Base-by-base conservation (phyloP, 805 yeast genomes). In the Schwanniomyces pseudopolymorphus region DNA sequence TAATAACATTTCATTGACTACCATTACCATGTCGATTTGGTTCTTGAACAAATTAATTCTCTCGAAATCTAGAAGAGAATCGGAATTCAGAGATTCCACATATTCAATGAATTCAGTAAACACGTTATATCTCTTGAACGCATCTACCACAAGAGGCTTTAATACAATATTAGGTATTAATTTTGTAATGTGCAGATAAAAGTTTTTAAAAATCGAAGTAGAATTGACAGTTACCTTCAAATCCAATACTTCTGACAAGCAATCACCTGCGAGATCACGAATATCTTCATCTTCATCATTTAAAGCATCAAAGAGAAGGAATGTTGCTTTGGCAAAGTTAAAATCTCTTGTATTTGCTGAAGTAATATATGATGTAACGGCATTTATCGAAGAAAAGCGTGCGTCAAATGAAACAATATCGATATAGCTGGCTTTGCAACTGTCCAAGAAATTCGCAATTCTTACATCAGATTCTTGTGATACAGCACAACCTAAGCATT, bases 271-370 rank as follows among this genome's bases (percentile, higher is more conserved):
- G 2, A 54, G 14, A 1, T 64, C 62, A 46, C 95, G 69, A 5
- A 87, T 64, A 11, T 75, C 81, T 10, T 72, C 79, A 53, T 85
- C 92, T 55, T 88, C 96, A 61, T 89, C 96, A 43, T 66, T 65
- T 20, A 84, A 58, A 50, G 67, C 73, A 11, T 63, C 58, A 47
- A 70, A 71, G 0, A 75, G 42, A 35, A 52, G 46, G 33, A 66
- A 45, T 10, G 56, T 28, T 45, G 64, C 52, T 67, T 11, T 45
- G 24, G 48, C 47, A 38, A 36, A 38, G n/a, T 22, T 11, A 14
- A 3, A 17, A 24, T 38, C 28, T 33, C 28, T 45, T 33, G 17
- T n/a, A 19, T n/a, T 9, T 8, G 40, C 3, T 13, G 20, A 22
- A 2, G 14, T 38, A 7, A 22, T 11, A 38, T 19, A 38, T 13